Base-by-base conservation (phyloP, 768 basidiomycete genomes). In the Lactarius hatsudake region DNA sequence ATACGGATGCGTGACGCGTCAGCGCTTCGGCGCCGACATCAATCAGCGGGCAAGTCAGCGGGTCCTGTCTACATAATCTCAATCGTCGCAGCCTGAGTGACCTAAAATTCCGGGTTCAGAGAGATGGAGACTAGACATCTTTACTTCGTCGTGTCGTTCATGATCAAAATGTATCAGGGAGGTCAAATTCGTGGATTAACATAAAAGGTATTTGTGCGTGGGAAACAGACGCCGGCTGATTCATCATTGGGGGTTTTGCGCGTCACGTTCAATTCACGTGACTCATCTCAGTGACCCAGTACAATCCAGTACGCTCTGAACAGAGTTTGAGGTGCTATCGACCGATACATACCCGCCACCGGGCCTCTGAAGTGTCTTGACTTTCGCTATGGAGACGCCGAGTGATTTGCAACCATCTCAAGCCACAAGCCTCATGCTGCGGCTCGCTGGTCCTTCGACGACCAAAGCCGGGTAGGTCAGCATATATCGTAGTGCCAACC, bases 371-470 rank as follows among this genome's bases (percentile, higher is more conserved):
- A 38, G 23, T 51, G 34, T 34, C 51, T 53, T 53, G 5, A 53
- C 26, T 53, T 23, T 17, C 5, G 13, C 26, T 26, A 66, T 58
- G 61, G 61, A 57, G 34, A 51, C 34, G 1, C 8, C 28, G 53
- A 69, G 60, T 60, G 72, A 70, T 38, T 77, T 76, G 17, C 71
- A 77, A 60, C 69, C 77, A 12, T 88, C 88, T 63, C 88, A 87
- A 76, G 80, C 87, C 9, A 83, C 84, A 51, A 91, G 87, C 75
- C 84, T 94, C 45, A 79, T 93, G 32, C 86, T 84, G 68, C 86
- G 92, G 55, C 84, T 96, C 53, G 94, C 94, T 17, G 94, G 94
- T 20, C 92, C 93, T 13, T 94, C 92, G 3, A 90, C 90, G 5
- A 89, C 85, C 55, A 96, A 96, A 82, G 93, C 94, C 56, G 94